phyloP scores from a whole-genome alignment of 306 rosid species.

The Quercus engelmannii region DNA sequence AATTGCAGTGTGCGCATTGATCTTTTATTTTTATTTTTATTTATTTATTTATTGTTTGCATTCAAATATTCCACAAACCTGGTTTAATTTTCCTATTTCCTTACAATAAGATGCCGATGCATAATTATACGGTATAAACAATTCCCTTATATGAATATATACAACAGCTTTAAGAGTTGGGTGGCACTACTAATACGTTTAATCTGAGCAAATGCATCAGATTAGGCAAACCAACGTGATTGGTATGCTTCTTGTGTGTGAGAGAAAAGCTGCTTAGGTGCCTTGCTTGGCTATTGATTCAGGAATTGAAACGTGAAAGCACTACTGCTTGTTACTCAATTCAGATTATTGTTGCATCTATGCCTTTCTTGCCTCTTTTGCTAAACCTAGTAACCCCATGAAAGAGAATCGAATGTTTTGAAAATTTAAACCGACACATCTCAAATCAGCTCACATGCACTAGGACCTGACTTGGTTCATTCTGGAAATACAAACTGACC shows the following conservation, averaged over 20 bases:
- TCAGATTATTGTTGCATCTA: background rate
- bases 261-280: conserved; percentile 1
- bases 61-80: too few relatives aligned
- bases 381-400: background rate
- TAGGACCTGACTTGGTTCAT: too few relatives aligned
- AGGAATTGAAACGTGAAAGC: background rate
- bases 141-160: too few relatives aligned
- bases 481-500: too few relatives aligned
- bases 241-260: background rate
- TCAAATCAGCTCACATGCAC: background rate
- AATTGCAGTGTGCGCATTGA: too few relatives aligned
- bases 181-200: too few relatives aligned
- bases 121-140: too few relatives aligned
- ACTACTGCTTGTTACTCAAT: background rate
- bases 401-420: background rate
- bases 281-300: conserved; percentile 17
- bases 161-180: too few relatives aligned
- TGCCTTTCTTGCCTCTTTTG: conserved; percentile 21
- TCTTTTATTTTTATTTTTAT: too few relatives aligned
- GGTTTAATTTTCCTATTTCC: too few relatives aligned
- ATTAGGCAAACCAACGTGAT: background rate
- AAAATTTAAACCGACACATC: background rate
- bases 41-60: too few relatives aligned
- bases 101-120: too few relatives aligned
- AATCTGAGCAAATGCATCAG: background rate